Evolutionary conservation across 2,329 filamentous ascomycete genomes (phyloP).

Genomic region (Stagonosporopsis rhizophila): DNA sequence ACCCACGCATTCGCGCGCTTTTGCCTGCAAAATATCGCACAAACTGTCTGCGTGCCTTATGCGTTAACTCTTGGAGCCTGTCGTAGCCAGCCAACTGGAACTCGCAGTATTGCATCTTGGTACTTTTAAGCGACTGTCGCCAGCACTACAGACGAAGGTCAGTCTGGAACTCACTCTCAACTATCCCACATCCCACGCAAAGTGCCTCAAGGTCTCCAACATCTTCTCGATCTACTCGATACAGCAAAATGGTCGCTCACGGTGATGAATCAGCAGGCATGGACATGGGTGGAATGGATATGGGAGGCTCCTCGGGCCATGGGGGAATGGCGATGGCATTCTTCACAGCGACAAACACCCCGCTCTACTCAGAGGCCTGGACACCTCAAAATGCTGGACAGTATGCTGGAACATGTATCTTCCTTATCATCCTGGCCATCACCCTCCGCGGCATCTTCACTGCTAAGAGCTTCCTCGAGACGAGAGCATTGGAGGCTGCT

Average conservation of each 20-base stretch:
- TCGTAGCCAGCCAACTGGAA: slow-evolving; percentile 28
- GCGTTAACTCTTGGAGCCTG: slow-evolving; percentile 37
- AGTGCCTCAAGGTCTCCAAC: background rate
- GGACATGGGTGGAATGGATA: slow-evolving; percentile 31
- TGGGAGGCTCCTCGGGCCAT: slow-evolving; percentile 27
- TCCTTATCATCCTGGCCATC: slow-evolving; percentile 78
- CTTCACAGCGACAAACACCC: slow-evolving; percentile 67
- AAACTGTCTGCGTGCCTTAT: slow-evolving; percentile 19
- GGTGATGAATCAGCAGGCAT: slow-evolving; percentile 30
- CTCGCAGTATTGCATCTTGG: slow-evolving; percentile 6
- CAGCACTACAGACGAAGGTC: slow-evolving; percentile 20
- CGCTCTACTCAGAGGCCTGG: slow-evolving; percentile 75
- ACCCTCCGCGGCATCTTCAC: slow-evolving; percentile 76
- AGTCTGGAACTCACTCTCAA: slow-evolving; percentile 43
- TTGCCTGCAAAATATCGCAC: slow-evolving; percentile 21
- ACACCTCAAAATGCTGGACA: slow-evolving; percentile 71
- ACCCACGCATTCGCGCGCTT: slow-evolving; percentile 37
- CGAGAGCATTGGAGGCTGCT: slow-evolving; percentile 75
- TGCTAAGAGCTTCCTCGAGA: slow-evolving; percentile 65
- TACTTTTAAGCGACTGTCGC: slow-evolving; percentile 30
- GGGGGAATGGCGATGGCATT: slow-evolving; percentile 67
- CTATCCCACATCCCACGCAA: slow-evolving; percentile 4
- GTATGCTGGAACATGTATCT: slow-evolving; percentile 92
- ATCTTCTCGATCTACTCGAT: background rate
- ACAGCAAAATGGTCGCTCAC: slow-evolving; percentile 39